These are phyloP conservation scores for Helotiales sp. DNA, from an alignment of 2,329 filamentous ascomycete genomes.

Conservation along the genomic window DNA sequence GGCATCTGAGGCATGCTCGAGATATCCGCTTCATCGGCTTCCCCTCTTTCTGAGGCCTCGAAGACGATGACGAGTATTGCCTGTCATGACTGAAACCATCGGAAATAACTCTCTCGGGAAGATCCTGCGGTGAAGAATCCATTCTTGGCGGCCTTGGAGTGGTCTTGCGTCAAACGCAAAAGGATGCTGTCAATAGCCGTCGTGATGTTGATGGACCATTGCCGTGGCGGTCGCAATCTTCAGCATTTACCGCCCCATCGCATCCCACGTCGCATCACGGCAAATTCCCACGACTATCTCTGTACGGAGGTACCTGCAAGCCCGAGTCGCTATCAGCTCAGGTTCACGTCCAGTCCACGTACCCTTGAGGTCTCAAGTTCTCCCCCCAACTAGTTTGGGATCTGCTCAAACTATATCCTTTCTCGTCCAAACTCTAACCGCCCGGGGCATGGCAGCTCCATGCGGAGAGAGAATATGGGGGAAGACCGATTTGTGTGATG, in stretches of 20 bases:
- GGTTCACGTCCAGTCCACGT: not conserved
- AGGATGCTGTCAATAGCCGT: not conserved
- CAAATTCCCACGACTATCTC: not conserved
- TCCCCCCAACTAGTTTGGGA: not conserved
- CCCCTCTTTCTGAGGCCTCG: not conserved
- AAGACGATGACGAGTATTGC: conserved; percentile 11
- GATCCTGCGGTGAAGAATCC: not conserved
- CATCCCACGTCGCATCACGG: too few relatives aligned
- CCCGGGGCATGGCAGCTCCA: not conserved
- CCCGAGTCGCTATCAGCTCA: not conserved
- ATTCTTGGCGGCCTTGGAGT: not conserved
- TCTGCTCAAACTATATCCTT: not conserved
- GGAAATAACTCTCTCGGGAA: conserved; percentile 3
- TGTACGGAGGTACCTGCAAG: too few relatives aligned
- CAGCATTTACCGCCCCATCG: not conserved
- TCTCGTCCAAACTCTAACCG: not conserved
- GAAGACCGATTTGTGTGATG: conserved; percentile 1
- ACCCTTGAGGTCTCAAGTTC: too few relatives aligned
- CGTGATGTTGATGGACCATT: not conserved
- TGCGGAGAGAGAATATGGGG: conserved; percentile 9
- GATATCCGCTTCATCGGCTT: conserved; percentile 25
- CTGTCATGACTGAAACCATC: conserved; percentile 5
- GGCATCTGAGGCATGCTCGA: conserved; percentile 26
- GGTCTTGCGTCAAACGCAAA: too few relatives aligned
- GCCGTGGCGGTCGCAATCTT: not conserved